Conservation (phyloP, 106 monocot species). For the Ottelia alismoides region DNA sequence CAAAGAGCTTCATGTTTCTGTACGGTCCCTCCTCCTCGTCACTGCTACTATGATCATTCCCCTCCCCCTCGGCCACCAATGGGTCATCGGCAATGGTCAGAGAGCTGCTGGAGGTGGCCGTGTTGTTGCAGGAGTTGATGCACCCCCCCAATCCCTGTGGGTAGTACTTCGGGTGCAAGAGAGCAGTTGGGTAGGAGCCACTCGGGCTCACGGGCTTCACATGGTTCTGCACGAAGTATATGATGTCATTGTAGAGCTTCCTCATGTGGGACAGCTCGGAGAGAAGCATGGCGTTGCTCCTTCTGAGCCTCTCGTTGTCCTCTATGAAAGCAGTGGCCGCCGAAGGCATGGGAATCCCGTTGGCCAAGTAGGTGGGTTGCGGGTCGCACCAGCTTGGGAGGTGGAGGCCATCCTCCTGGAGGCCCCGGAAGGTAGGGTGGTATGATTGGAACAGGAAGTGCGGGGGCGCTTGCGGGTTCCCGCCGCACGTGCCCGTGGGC, state of each 20-base stretch:
- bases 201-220: constrained; percentile 78
- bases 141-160: not conserved
- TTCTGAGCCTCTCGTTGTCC: constrained; percentile 74
- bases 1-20: constrained; percentile 9
- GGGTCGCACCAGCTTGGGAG: constrained; percentile 1
- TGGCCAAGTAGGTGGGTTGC: constrained; percentile 1
- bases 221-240: constrained; percentile 90
- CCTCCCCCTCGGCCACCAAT: not conserved
- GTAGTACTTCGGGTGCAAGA: constrained; percentile 3
- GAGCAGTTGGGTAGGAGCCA: constrained; percentile 6
- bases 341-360: not conserved
- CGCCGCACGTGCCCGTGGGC: constrained; percentile 4
- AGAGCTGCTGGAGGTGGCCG: constrained; percentile 92
- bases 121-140: constrained; percentile 51
- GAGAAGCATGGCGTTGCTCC: constrained; percentile 56
- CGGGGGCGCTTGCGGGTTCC: not conserved
- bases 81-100: constrained; percentile 90
- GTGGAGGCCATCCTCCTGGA: not conserved
- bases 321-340: constrained; percentile 34
- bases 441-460: constrained; percentile 16
- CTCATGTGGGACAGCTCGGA: constrained; percentile 80
- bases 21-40: not conserved
- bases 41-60: not conserved
- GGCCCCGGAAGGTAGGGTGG: constrained; percentile 11
- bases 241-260: constrained; percentile 87